A percentile compares a stretch with the other conserved stretches of the same genome.
Evolutionary conservation across 2,329 filamentous ascomycete genomes (phyloP).

Genomic region (Nemania sp.): DNA sequence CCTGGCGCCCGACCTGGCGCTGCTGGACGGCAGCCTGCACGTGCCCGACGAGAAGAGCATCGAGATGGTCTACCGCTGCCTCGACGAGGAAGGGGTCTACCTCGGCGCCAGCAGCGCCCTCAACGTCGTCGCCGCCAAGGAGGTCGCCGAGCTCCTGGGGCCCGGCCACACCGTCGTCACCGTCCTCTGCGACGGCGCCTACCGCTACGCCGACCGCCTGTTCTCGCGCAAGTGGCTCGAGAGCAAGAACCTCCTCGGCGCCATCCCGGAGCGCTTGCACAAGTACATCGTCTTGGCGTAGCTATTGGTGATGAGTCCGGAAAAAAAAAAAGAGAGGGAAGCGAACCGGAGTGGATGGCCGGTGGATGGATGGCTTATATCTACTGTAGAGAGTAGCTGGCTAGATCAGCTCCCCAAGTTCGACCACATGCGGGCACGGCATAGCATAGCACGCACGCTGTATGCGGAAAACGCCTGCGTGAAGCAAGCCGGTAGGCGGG

Average conservation of each 20-base stretch:
- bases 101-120: constrained; percentile 90
- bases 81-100: constrained; percentile 96
- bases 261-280: constrained; percentile 82
- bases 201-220: constrained; percentile 90
- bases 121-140: constrained; percentile 93
- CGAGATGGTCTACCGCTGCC: constrained; percentile 94
- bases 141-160: constrained; percentile 89
- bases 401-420: not conserved
- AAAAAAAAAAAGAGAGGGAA: not conserved
- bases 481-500: too few species aligned
- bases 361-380: not conserved
- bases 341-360: not conserved
- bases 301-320: constrained; percentile 6
- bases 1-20: constrained; percentile 78
- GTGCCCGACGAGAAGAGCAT: constrained; percentile 94
- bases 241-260: constrained; percentile 78
- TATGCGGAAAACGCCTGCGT: not conserved
- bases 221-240: constrained; percentile 92
- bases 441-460: too few species aligned
- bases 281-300: constrained; percentile 94
- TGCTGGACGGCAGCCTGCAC: constrained; percentile 82
- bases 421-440: too few species aligned
- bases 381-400: too few species aligned
- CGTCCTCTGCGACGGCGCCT: constrained; percentile 93
- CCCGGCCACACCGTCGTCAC: constrained; percentile 91